Evolutionary conservation across 257 asterid genomes (phyloP), one percentile per base, ranked within the genome.

Genomic region (Osmanthus fragrans): DNA sequence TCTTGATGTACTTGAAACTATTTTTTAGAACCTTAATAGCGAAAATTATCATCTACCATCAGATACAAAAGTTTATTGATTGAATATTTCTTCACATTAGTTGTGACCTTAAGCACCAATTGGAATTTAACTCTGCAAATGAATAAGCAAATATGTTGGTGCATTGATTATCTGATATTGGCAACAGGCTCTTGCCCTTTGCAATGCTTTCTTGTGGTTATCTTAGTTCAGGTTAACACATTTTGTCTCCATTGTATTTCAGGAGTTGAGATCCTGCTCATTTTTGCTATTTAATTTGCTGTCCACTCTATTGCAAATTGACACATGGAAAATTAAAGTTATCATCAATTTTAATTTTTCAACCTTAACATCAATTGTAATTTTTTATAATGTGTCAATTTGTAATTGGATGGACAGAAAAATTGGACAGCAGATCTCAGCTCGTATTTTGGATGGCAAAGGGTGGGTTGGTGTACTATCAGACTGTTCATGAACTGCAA

Each of bases 1-100:
- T 27, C 15, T 25, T 0, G 42, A 34, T 73, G 82, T 68, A 73
- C 77, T 66, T 40, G 77, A 9, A 32, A 73, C 36, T 72, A 18
- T 63, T 71, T n/a, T 63, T 39, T 71, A 21, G 78, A 70, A 36
- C 21, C 33, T 66, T 72, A 32, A 32, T 32, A 25, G 7, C 34
- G 11, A 7, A 1, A 56, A 56, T 8, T 63, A 23, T 9, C 69
- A 3, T 25, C 32, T 63, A 25, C 69, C 18, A 63, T 63, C 33
- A 23, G 32, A 23, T 60, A 3, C 18, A 13, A 60, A 23, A 60
- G 67, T 54, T 54, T 54, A 5, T 54, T 54, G 64, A 11, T 54
- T 2, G 25, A 54, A 54, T 54, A 19, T 51, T 51, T 18, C 63
- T 51, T 18, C 63, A 51, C 63, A 15, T 19, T 51, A 51, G 63